Conservation (phyloP, 2,329 filamentous ascomycete genomes). For the Trichoderma guizhouense region DNA sequence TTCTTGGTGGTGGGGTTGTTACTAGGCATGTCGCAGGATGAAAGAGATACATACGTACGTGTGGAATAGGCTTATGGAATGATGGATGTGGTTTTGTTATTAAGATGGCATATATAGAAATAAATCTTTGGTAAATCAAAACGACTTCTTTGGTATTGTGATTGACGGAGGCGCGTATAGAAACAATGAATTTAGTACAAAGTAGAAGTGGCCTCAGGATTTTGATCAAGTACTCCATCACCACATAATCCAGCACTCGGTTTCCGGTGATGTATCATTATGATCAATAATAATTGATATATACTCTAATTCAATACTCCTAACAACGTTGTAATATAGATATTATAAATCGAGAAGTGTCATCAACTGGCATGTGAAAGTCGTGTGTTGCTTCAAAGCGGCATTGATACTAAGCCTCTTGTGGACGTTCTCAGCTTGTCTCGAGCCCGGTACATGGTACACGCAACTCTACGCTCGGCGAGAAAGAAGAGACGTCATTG, state of each 20-base stretch:
- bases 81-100: not conserved
- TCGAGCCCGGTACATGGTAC: not conserved
- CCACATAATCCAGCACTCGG: not conserved
- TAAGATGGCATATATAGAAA: not conserved
- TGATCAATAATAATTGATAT: not conserved
- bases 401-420: not conserved
- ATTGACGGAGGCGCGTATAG: not conserved
- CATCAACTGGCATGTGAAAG: slow-evolving; percentile 3
- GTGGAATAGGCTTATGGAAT: not conserved
- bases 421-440: not conserved
- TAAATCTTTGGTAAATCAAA: not conserved
- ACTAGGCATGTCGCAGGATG: not conserved
- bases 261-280: not conserved
- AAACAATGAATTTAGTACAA: not conserved
- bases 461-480: not conserved
- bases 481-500: slow-evolving; percentile 40
- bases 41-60: not conserved
- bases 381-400: not conserved
- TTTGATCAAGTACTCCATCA: not conserved
- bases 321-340: no score
- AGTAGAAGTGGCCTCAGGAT: not conserved
- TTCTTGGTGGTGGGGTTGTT: not conserved
- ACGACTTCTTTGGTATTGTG: not conserved
- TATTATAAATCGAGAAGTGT: not conserved
- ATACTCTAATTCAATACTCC: not conserved